These are phyloP conservation scores for Heliophila coronopifolia DNA, from an alignment of 441 rosid species.

Conservation along the genomic window DNA sequence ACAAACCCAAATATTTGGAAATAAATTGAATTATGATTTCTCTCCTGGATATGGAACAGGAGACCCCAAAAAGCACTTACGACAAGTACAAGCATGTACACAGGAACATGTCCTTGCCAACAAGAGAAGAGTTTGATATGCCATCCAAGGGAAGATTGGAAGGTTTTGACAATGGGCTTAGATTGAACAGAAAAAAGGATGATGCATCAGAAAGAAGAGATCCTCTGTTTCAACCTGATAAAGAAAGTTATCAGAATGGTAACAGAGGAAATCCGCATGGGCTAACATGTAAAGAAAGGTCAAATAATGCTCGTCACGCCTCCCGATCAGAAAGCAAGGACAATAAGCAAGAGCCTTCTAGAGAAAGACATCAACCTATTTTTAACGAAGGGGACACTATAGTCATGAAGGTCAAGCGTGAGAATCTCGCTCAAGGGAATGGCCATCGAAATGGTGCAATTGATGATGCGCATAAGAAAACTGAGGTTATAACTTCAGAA, in stretches of 20 bases:
- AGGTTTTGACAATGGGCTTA: neutral
- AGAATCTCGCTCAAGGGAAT: constrained; percentile 1
- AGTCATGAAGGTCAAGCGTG: constrained; percentile 27
- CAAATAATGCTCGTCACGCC: neutral
- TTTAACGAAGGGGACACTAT: constrained; percentile 31
- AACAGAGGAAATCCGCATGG: constrained; percentile 22
- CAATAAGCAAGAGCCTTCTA: constrained; percentile 15
- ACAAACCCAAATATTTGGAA: neutral
- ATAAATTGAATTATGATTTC: constrained; percentile 4
- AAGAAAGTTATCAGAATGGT: constrained; percentile 31
- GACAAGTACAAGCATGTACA: constrained; percentile 32
- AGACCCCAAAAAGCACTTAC: constrained; percentile 23
- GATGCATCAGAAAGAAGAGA: constrained; percentile 32
- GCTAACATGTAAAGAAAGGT: constrained; percentile 6
- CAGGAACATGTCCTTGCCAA: constrained; percentile 26
- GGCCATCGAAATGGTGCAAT: neutral
- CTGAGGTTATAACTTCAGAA: neutral
- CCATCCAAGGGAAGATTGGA: too few species aligned
- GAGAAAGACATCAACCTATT: constrained; percentile 27
- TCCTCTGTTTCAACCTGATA: constrained; percentile 27
- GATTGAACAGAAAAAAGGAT: constrained; percentile 19
- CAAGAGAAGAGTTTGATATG: constrained; percentile 8
- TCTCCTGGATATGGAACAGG: constrained; percentile 7
- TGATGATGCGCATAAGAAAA: constrained; percentile 1
- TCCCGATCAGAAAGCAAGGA: constrained; percentile 17